Evolutionary conservation across 2,329 filamentous ascomycete genomes (phyloP).

Genomic region (Plectosphaerella cucumerina): DNA sequence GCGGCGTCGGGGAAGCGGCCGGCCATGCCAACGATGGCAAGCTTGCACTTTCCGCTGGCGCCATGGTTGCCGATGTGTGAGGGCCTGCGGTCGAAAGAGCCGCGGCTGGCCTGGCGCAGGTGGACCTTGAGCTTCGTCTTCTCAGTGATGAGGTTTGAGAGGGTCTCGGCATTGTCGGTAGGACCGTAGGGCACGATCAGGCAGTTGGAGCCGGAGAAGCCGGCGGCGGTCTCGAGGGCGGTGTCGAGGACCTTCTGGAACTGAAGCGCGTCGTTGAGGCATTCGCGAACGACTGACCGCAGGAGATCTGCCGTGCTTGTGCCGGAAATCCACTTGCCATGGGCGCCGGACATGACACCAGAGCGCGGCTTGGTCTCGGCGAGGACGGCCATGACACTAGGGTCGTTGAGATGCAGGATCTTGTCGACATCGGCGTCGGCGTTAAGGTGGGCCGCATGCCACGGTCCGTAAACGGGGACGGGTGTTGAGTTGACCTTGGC

Average conservation of each 20-base stretch:
- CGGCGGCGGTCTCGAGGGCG: conserved; percentile 36
- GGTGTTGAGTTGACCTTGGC: conserved; percentile 38
- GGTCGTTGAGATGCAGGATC: conserved; percentile 39
- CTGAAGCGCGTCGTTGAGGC: conserved; percentile 43
- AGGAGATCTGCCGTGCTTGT: conserved; percentile 37
- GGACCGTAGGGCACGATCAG: conserved; percentile 47
- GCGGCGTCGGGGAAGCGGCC: conserved; percentile 39
- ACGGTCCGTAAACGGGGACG: conserved; percentile 52
- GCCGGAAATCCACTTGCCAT: conserved; percentile 36
- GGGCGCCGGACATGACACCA: conserved; percentile 46
- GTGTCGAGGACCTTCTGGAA: conserved; percentile 45
- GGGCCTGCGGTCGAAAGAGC: conserved; percentile 26
- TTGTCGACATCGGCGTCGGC: conserved; percentile 35
- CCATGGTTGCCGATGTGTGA: conserved; percentile 43
- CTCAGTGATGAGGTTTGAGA: conserved; percentile 36
- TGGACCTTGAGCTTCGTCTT: conserved; percentile 38
- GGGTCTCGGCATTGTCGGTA: conserved; percentile 41
- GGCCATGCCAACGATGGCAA: conserved; percentile 71
- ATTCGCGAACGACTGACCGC: conserved; percentile 39
- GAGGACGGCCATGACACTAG: conserved; percentile 31
- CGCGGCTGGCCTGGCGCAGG: conserved; percentile 30
- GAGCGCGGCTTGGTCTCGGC: conserved; percentile 38
- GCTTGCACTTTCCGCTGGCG: conserved; percentile 53
- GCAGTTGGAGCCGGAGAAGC: conserved; percentile 33
- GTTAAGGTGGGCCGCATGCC: conserved; percentile 53